Conservation (phyloP, 257 asterid species). For the Oldenlandia corymbosa region DNA sequence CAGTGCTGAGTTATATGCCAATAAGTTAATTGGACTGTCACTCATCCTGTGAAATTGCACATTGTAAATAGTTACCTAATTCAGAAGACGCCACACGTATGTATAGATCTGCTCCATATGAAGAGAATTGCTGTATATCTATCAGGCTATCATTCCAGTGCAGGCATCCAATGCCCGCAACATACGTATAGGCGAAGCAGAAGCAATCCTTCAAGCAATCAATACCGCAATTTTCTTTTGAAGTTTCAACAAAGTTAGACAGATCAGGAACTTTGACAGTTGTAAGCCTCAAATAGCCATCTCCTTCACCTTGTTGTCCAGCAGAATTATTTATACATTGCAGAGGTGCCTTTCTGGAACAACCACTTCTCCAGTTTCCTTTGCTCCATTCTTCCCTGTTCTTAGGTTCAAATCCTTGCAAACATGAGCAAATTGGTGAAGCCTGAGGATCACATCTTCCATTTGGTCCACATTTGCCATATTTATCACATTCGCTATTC, state of each 20-base stretch:
- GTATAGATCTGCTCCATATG: slow-evolving; percentile 34
- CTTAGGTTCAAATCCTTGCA: slow-evolving; percentile 43
- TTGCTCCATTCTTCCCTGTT: slow-evolving; percentile 37
- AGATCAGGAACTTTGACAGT: slow-evolving; percentile 41
- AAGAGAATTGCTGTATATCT: slow-evolving; percentile 32
- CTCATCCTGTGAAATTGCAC: too few relatives aligned
- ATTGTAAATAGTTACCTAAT: slow-evolving; percentile 30
- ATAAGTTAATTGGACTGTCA: not conserved
- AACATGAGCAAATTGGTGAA: slow-evolving; percentile 45
- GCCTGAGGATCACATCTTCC: slow-evolving; percentile 38
- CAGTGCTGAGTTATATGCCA: too few relatives aligned
- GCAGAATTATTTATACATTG: slow-evolving; percentile 24
- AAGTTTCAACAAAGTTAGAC: slow-evolving; percentile 20
- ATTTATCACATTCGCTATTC: slow-evolving; percentile 4
- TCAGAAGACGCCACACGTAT: slow-evolving; percentile 52
- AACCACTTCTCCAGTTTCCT: slow-evolving; percentile 53
- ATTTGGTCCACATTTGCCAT: slow-evolving; percentile 45
- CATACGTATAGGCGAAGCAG: slow-evolving; percentile 27
- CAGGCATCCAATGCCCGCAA: slow-evolving; percentile 27
- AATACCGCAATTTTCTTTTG: slow-evolving; percentile 26
- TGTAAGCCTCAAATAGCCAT: slow-evolving; percentile 39
- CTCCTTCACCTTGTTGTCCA: slow-evolving; percentile 21
- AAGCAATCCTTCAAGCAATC: slow-evolving; percentile 32
- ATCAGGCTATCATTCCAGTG: slow-evolving; percentile 30
- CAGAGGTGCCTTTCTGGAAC: slow-evolving; percentile 34